Evolutionary conservation across 2,329 filamentous ascomycete species (phyloP).

Genomic region (Paecilomyces formosus): DNA sequence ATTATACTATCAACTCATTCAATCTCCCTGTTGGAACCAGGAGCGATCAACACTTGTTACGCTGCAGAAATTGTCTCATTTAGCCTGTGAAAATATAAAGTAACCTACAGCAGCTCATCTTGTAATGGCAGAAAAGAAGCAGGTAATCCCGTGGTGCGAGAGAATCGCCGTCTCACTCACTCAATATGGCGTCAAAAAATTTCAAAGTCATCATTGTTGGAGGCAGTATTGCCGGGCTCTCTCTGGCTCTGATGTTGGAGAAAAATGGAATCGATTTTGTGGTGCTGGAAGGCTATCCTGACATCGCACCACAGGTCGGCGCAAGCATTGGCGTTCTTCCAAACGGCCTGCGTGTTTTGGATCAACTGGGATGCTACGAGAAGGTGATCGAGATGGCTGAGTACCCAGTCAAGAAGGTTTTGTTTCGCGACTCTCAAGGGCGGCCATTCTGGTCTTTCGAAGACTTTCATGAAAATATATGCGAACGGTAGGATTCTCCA

Average conservation of each 20-base stretch:
- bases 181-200: slow-evolving; percentile 1
- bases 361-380: slow-evolving; percentile 40
- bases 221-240: slow-evolving; percentile 41
- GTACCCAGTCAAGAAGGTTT: slow-evolving; percentile 5
- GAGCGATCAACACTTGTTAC: too few species aligned
- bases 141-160: too few species aligned
- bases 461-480: too few species aligned
- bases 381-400: slow-evolving; percentile 8
- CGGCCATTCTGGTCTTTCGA: not conserved
- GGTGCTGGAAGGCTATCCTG: slow-evolving; percentile 36
- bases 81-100: too few species aligned
- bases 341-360: slow-evolving; percentile 40
- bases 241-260: slow-evolving; percentile 40
- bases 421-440: slow-evolving; percentile 3
- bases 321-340: slow-evolving; percentile 42
- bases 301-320: slow-evolving; percentile 40
- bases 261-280: slow-evolving; percentile 39
- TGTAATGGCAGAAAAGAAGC: too few species aligned
- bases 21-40: too few species aligned
- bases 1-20: too few species aligned
- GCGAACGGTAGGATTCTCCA: too few species aligned
- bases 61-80: too few species aligned
- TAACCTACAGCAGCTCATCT: too few species aligned
- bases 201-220: slow-evolving; percentile 40
- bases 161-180: too few species aligned